Conservation (phyloP, 2,329 filamentous ascomycete species). For the Pyrenophora graminea region DNA sequence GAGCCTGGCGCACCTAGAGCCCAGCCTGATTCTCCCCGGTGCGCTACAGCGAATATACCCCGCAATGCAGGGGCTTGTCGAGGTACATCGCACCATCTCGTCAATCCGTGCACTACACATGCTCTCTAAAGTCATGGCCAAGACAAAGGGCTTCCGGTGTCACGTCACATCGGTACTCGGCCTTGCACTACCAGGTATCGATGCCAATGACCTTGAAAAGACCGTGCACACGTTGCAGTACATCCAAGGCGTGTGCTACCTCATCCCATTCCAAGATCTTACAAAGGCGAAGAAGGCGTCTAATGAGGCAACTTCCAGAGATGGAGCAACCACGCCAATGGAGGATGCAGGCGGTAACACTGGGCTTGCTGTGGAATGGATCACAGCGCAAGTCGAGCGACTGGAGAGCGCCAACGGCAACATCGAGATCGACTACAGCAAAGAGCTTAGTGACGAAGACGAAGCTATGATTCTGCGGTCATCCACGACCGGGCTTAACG, state of each 20-base stretch:
- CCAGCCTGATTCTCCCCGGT: conserved; percentile 86
- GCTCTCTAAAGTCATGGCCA: conserved; percentile 86
- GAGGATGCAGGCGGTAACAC: conserved; percentile 48
- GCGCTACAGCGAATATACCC: conserved; percentile 96
- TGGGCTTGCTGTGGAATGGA: conserved; percentile 82
- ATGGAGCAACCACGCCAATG: conserved; percentile 40
- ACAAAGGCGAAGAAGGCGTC: conserved; percentile 58
- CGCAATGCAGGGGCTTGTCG: conserved; percentile 92
- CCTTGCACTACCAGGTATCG: conserved; percentile 89
- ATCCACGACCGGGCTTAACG: conserved; percentile 89
- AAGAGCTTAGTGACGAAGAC: conserved; percentile 80
- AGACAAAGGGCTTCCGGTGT: conserved; percentile 93
- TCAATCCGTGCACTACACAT: conserved; percentile 91
- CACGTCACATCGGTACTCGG: conserved; percentile 95
- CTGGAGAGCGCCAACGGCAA: conserved; percentile 88
- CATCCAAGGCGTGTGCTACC: conserved; percentile 94
- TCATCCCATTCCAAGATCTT: conserved; percentile 87
- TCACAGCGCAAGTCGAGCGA: conserved; percentile 89
- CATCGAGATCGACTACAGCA: conserved; percentile 81
- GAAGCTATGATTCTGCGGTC: conserved; percentile 88
- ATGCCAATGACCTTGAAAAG: conserved; percentile 97
- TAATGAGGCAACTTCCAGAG: conserved; percentile 14
- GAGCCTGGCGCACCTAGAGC: conserved; percentile 86
- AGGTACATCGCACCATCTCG: conserved; percentile 94
- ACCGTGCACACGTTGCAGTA: conserved; percentile 93